Conservation (phyloP, 257 asterid genomes). For the Solanum verrucosum region DNA sequence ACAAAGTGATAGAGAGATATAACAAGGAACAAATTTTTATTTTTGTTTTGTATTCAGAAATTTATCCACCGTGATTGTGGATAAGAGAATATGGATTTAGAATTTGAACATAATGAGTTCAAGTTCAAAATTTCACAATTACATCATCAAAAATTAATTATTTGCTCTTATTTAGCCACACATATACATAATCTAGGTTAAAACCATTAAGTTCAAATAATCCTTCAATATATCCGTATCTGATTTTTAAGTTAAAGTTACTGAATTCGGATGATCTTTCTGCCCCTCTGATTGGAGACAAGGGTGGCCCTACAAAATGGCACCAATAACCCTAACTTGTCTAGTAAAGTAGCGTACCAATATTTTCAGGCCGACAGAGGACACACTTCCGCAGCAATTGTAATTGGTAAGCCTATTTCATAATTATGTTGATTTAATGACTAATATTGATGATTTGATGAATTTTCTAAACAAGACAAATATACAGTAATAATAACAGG, state of each 20-base stretch:
- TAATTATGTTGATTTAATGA: background rate
- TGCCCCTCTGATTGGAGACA: background rate
- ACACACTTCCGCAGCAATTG: constrained; percentile 30
- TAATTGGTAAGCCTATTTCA: constrained; percentile 1
- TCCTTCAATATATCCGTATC: background rate
- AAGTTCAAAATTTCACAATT: accelerated
- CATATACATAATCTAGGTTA: background rate
- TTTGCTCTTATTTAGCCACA: background rate
- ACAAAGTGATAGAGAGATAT: background rate
- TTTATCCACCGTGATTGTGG: background rate
- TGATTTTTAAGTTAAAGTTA: background rate
- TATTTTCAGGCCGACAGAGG: constrained; percentile 3
- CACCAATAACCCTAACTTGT: constrained; percentile 1
- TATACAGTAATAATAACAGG: background rate
- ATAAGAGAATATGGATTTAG: background rate
- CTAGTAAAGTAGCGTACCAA: constrained; percentile 12
- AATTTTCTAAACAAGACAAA: background rate
- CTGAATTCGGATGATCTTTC: background rate
- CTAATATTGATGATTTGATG: background rate
- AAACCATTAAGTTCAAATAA: background rate
- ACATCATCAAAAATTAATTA: background rate
- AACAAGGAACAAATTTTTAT: accelerated
- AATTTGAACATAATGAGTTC: background rate
- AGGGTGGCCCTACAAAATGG: background rate
- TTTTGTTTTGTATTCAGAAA: background rate